Base-by-base conservation (phyloP, 305 asterid genomes). In the Solanum aculeatissimum region DNA sequence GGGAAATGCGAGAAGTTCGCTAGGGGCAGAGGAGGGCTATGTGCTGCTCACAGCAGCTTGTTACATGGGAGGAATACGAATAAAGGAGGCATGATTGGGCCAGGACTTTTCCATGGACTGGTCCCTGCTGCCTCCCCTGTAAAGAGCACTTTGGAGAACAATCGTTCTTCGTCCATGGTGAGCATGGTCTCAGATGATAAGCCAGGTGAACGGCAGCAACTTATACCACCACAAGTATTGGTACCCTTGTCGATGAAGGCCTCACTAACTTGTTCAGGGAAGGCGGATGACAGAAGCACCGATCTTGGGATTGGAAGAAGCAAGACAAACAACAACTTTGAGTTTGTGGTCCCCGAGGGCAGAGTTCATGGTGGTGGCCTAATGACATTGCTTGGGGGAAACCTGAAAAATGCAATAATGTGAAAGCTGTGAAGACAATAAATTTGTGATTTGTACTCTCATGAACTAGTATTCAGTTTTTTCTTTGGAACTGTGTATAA, bases 361-460 rank as follows among this genome's bases (percentile, higher is more conserved):
- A 90, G 99, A 85, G 99, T 96, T 51, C 99, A 96, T 85, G 99
- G 99, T 53, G 99, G 99, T 78, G 98, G 97, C 19, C 92, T 96
- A 14, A 84, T 96, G 88, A 93, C 97, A 25, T 87, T 96, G 83
- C 90, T 96, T 42, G 94, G 96, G 13, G 97, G 98, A 54, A 90
- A 88, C 89, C 87, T 94, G 84, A 92, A 91, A 85, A 92, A 87
- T 70, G 66, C 85, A 65, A 66, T 83, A 43, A 89, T 83, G 75
- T 83, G 74, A 82, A 58, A 82, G 21, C 4, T 62, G 77, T 25
- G 55, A 13, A 42, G 79, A 71, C 19, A 12, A 42, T 71, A 42
- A 27, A 9, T 77, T 77, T 29, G 65, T 51, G 65, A 77, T 51
- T 77, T 18, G 65, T 51, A 77, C 47, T 18, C 43, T 49, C 63